Percentiles rank a stretch among this genome's conserved stretches.
Evolutionary conservation across 2,329 filamentous ascomycete species (phyloP).

Genomic region (Epichloe aotearoae): DNA sequence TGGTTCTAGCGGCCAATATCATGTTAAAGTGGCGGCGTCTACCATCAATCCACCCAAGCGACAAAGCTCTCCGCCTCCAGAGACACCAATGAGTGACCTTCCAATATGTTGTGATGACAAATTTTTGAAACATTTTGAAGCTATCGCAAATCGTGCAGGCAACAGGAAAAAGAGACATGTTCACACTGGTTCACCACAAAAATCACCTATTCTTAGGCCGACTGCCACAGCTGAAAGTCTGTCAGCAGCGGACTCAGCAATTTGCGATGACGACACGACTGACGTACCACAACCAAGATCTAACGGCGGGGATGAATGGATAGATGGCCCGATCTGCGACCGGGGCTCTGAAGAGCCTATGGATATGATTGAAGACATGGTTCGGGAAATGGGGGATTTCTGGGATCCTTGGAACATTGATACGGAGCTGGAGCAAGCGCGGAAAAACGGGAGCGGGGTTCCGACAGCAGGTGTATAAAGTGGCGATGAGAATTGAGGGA

Average conservation of each 20-base stretch:
- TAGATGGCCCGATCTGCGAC: conserved; percentile 3
- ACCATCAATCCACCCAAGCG: conserved; percentile 5
- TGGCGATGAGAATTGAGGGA: not conserved
- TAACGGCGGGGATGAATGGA: not conserved
- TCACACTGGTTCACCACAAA: conserved; percentile 28
- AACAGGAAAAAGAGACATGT: conserved; percentile 20
- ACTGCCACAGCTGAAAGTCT: conserved; percentile 15
- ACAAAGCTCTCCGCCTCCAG: conserved; percentile 31
- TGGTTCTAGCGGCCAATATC: not conserved
- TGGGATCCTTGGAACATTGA: conserved; percentile 23
- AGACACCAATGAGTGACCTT: conserved; percentile 20
- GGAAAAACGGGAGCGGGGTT: conserved; percentile 6
- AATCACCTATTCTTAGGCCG: conserved; percentile 11
- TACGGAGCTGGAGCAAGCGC: conserved; percentile 20
- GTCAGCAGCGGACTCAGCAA: conserved; percentile 12
- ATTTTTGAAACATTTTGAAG: conserved; percentile 36
- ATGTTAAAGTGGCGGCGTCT: not conserved
- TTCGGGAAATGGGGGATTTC: conserved; percentile 23
- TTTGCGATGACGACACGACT: not conserved
- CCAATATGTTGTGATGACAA: conserved; percentile 19
- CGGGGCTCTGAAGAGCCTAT: conserved; percentile 18
- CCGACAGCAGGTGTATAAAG: not conserved
- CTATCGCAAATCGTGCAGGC: conserved; percentile 24
- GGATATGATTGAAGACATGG: conserved; percentile 24
- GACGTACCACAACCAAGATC: not conserved